Conservation (phyloP, 1,139 yeast genomes). For the Yamadazyma aaseri region DNA sequence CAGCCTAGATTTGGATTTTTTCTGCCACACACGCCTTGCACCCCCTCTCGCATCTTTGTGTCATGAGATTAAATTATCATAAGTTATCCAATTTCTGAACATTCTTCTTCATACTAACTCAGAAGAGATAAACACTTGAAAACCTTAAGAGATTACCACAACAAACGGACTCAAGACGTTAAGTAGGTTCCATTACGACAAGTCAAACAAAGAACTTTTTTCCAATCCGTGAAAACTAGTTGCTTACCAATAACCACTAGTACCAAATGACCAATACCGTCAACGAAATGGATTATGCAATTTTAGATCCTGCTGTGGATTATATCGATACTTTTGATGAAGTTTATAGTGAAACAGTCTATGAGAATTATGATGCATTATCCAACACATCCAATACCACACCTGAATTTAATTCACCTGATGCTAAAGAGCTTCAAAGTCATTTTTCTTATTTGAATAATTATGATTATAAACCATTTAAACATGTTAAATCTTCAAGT, state of each 20-base stretch:
- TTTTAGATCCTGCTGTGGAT: constrained; percentile 6
- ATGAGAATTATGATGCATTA: constrained; percentile 2
- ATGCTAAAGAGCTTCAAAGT: constrained; percentile 6
- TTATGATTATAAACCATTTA: constrained; percentile 6
- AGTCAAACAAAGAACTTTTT: too few species aligned
- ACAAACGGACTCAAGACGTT: too few species aligned
- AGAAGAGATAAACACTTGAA: too few species aligned
- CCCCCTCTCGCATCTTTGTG: constrained; percentile 3
- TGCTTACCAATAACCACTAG: too few species aligned
- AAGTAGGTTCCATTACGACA: too few species aligned
- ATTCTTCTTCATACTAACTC: too few species aligned
- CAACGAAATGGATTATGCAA: constrained; percentile 2
- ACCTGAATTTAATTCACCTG: constrained; percentile 13
- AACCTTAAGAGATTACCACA: too few species aligned
- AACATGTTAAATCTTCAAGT: constrained; percentile 12
- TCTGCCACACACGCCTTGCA: background rate
- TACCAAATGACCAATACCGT: constrained; percentile 3
- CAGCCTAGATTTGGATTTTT: background rate
- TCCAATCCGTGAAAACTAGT: too few species aligned
- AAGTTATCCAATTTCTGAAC: background rate
- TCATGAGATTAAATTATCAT: constrained; percentile 5
- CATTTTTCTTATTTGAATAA: constrained; percentile 4
- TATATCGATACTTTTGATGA: constrained; percentile 5
- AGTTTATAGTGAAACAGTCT: background rate
- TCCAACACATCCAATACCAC: constrained; percentile 12